These are phyloP conservation scores for Larix kaempferi DNA, from an alignment of 75 land plant genomes.

Conservation along the genomic window DNA sequence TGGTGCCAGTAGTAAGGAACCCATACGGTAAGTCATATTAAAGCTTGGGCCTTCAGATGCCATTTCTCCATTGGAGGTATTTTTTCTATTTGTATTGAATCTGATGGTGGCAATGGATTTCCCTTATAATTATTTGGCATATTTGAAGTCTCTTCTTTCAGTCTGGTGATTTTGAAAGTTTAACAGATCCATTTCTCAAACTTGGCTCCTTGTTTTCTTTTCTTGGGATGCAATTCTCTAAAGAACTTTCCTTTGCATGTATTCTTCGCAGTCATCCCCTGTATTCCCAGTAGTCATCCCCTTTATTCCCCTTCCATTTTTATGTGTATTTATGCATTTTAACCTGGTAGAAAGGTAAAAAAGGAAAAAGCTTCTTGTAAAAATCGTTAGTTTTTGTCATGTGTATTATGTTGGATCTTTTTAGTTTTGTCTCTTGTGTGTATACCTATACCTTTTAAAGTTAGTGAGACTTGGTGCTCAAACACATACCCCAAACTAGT, in stretches of 20 bases:
- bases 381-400: too few relatives aligned
- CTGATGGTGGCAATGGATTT: not conserved
- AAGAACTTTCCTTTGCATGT: not conserved
- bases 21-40: slow-evolving; percentile 31
- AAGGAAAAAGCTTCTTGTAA: not conserved
- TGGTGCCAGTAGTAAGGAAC: slow-evolving; percentile 43
- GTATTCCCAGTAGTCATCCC: not conserved
- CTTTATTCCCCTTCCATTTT: not conserved
- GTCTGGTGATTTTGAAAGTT: not conserved
- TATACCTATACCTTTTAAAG: too few relatives aligned
- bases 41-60: not conserved
- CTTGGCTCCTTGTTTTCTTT: not conserved
- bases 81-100: not conserved
- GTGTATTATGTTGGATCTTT: too few relatives aligned
- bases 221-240: not conserved
- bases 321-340: not conserved
- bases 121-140: not conserved
- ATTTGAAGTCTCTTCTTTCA: not conserved
- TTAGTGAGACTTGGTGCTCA: too few relatives aligned
- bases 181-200: not conserved
- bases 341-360: not conserved
- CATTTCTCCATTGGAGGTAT: not conserved
- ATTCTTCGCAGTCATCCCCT: not conserved
- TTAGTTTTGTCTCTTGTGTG: too few relatives aligned
- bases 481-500: too few relatives aligned